Conservation (phyloP, 2,329 filamentous ascomycete species). For the Sphaerostilbella broomeana region DNA sequence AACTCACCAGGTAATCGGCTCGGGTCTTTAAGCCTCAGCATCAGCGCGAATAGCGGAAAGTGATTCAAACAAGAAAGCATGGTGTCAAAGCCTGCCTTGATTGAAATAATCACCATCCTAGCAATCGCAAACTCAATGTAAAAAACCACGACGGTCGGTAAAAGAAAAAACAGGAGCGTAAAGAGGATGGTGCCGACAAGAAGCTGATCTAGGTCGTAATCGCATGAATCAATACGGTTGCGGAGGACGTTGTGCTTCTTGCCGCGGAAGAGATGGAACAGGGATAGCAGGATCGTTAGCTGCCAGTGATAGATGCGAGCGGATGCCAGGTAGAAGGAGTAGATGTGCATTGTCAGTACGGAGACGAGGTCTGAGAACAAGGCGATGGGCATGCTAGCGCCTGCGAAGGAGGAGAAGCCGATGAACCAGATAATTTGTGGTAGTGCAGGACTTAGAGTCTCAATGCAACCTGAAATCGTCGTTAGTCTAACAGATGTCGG, state of each 20-base stretch:
- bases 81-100: slow-evolving; percentile 89
- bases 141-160: slow-evolving; percentile 93
- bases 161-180: slow-evolving; percentile 86
- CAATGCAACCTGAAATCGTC: slow-evolving; percentile 58
- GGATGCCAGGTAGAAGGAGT: slow-evolving; percentile 95
- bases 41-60: slow-evolving; percentile 93
- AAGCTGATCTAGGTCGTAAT: slow-evolving; percentile 95
- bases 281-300: slow-evolving; percentile 87
- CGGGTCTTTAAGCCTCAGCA: slow-evolving; percentile 92
- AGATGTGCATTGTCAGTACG: slow-evolving; percentile 88
- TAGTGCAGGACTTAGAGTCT: slow-evolving; percentile 69
- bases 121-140: slow-evolving; percentile 94
- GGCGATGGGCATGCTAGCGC: slow-evolving; percentile 93
- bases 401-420: slow-evolving; percentile 89
- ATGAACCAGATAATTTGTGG: slow-evolving; percentile 86
- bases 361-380: slow-evolving; percentile 92
- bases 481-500: slow-evolving; percentile 1
- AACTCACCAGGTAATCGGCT: slow-evolving; percentile 70
- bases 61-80: slow-evolving; percentile 91
- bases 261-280: slow-evolving; percentile 97
- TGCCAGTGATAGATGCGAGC: slow-evolving; percentile 99
- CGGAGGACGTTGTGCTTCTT: slow-evolving; percentile 97
- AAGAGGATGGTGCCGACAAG: slow-evolving; percentile 95
- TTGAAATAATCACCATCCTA: slow-evolving; percentile 86
- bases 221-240: slow-evolving; percentile 96